Base-by-base conservation (phyloP, 83 land plant species). In the Larix sibirica region DNA sequence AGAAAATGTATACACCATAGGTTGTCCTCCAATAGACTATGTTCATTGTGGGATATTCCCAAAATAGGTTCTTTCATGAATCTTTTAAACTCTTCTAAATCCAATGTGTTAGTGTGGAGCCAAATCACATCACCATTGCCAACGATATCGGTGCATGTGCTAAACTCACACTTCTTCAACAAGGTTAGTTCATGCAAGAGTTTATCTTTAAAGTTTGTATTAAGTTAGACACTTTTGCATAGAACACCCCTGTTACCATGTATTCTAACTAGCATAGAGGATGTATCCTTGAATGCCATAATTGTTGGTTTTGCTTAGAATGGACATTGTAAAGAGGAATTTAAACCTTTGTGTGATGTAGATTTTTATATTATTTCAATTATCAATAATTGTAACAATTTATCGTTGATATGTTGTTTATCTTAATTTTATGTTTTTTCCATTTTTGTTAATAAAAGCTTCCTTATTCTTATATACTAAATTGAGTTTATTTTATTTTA, bases 61-160 rank as follows among this genome's bases (percentile, higher is more conserved):
- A 38, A 81, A 90, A 77, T 24, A 14, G 7, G 20, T 21, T 16
- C 58, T 9, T 3, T 9, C 26, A 23, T 42, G 60, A 47, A 24
- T 92, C 90, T 14, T 36, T 90, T 65, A 62, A 85, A 40, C 54
- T 84, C 26, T 92, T 92, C 64, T 58, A 40, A 50, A 90, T 92
- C 92, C 79, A 84, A 44, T 67, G 65, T 62, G 83, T 28, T 0
- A 83, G 86, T 23, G 83, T 83, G 13, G 76, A 80, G 63, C 71
- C 83, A 14, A 85, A 87, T 0, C 79, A 83, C 31, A 47, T 62
- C 56, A 77, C 70, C 36, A 90, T 90, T 79, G 83, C 81, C 23
- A 80, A 87, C 5, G 67, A 85, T 20, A 78, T 90, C 0, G 88
- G 86, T 66, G 28, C 80, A 20, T 92, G 89, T 81, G 81, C 86